Base-by-base conservation (phyloP, 1,284 basidiomycete genomes). In the Microbotryum silenes-acaulis region DNA sequence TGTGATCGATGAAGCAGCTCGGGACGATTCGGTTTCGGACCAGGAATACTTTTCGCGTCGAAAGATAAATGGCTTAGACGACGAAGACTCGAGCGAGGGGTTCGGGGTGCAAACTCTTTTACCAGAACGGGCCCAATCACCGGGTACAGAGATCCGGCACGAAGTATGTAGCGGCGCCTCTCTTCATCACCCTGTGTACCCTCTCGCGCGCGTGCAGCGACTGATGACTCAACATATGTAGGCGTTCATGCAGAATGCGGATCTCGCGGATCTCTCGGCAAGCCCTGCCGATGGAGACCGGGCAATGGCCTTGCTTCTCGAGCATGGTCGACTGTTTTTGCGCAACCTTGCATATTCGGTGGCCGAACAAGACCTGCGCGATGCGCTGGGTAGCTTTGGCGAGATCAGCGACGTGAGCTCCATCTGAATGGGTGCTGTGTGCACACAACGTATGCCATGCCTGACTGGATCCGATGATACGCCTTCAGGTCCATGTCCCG, bases 271-370 rank as follows among this genome's bases (percentile, higher is more conserved):
- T 42, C 37, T 42, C 16, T 42, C 6, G 37, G 14, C 14, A 42
- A 18, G 16, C 37, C 1, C 16, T 16, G 4, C 16, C 9, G 16
- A 18, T 16, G 37, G 37, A 14, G 37, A 42, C 14, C 37, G 10
- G 37, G 37, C 37, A 10, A 14, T 18, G 14, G 37, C 37, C 37
- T 53, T 71, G 67, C 66, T 97, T 60, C 78, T 88, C 27, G 81
- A 83, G 61, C 91, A 89, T 0, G 83, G 84, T 0, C 84, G 94
- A 2, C 78, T 97, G 6, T 97, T 97, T 73, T 79, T 97, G 7
- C 89, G 94, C 16, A 98, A 97, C 74, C 77, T 97, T 21, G 81
- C 92, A 0, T 97, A 91, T 72, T 82, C 87, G 0, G 89, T 89
- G 61, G 87, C 85, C 1, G 82, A 88, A 42, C 78, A 81, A 4